Evolutionary conservation across 2,329 filamentous ascomycete genomes (phyloP).

Genomic region (Sclerotinia trifoliorum): DNA sequence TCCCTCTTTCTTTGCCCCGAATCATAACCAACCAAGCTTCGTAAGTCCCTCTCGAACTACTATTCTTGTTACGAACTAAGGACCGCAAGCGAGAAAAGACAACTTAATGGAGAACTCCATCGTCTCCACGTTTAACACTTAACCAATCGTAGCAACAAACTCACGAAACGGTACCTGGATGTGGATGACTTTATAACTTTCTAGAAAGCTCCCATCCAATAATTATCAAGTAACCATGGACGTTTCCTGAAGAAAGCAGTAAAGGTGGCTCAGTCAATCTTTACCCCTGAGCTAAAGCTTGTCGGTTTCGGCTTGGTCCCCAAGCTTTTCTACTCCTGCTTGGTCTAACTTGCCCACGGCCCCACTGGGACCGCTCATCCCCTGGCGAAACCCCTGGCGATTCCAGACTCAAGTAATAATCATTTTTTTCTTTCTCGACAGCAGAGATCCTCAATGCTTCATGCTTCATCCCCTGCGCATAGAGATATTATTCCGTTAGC

Average conservation of each 20-base stretch:
- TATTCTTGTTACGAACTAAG: conserved; percentile 20
- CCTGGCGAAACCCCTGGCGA: conserved; percentile 12
- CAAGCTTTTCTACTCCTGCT: not conserved
- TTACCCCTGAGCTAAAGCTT: conserved; percentile 10
- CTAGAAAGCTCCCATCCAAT: conserved; percentile 4
- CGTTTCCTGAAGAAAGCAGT: not conserved
- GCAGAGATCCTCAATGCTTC: not conserved
- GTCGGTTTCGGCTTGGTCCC: conserved; percentile 8
- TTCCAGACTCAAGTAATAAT: conserved; percentile 16
- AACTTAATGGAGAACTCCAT: conserved; percentile 7
- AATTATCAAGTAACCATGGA: not conserved
- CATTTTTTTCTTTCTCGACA: conserved; percentile 1
- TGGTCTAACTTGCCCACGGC: conserved; percentile 1
- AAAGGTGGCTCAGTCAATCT: conserved; percentile 18
- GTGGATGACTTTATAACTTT: not conserved
- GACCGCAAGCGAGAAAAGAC: conserved; percentile 10
- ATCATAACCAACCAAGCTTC: conserved; percentile 15
- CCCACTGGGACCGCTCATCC: not conserved
- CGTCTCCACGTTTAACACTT: not conserved
- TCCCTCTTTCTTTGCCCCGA: not conserved
- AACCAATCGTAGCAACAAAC: not conserved
- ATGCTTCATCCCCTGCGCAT: not conserved
- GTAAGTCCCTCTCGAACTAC: not conserved
- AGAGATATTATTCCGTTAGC: not conserved
- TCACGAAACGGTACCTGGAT: conserved; percentile 16